A percentile compares a stretch with the other conserved stretches of the same genome.
phyloP scores from a whole-genome alignment of 306 rosid genomes.

The Nissolia schottii region DNA sequence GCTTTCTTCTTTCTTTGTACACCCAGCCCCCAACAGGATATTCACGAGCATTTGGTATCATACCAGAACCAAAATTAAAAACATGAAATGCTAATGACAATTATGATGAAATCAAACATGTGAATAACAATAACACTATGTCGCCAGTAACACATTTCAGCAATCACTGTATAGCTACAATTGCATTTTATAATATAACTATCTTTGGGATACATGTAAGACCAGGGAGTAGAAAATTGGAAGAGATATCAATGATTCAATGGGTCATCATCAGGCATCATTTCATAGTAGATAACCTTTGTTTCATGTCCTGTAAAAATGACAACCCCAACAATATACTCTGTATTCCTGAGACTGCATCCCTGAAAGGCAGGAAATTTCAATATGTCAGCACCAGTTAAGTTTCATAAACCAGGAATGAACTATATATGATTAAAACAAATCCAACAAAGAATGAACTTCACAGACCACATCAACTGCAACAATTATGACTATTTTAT shows the following conservation, averaged over 20 bases:
- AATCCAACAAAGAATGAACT: background rate
- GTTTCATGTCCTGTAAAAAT: conserved; percentile 96
- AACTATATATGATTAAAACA: background rate
- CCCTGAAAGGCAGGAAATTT: conserved; percentile 54
- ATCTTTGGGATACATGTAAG: background rate
- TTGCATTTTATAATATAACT: background rate
- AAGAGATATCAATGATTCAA: background rate
- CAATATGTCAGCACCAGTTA: conserved; percentile 17
- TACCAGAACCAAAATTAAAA: background rate
- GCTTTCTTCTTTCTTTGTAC: background rate
- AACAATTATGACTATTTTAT: background rate
- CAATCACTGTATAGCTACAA: background rate
- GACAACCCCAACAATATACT: conserved; percentile 87
- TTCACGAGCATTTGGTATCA: background rate
- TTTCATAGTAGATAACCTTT: conserved; percentile 56
- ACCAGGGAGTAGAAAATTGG: background rate
- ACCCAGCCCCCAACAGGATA: background rate
- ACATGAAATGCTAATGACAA: background rate
- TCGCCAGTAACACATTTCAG: background rate
- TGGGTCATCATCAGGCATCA: conserved; percentile 1
- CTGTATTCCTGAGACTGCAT: conserved; percentile 97
- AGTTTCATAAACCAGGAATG: background rate
- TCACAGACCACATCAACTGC: conserved; percentile 1
- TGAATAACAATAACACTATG: background rate
- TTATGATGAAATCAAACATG: background rate